phyloP scores from a whole-genome alignment of 148 eudicot genomes.

The Fagopyrum tataricum region DNA sequence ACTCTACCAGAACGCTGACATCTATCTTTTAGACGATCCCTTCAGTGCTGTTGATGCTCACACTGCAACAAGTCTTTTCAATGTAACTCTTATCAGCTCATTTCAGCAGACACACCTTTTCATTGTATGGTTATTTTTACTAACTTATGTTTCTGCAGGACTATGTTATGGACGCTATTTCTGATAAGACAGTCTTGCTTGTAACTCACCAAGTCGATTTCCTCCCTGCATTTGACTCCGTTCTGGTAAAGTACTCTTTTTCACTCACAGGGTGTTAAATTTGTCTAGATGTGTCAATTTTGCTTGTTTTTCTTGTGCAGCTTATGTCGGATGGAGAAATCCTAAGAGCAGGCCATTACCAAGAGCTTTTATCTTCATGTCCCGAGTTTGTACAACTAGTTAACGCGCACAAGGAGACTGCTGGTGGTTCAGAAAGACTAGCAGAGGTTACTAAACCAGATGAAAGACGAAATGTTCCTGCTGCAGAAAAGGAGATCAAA shows the following conservation, averaged over 20 bases:
- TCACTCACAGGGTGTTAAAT: background rate
- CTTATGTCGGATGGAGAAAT: constrained; percentile 84
- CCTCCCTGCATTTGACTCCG: constrained; percentile 75
- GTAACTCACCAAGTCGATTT: constrained; percentile 99
- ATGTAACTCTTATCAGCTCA: constrained; percentile 27
- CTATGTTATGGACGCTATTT: constrained; percentile 74
- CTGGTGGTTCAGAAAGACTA: constrained; percentile 61
- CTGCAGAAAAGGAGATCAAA: constrained; percentile 37
- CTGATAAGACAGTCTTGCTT: constrained; percentile 71
- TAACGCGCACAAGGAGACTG: constrained; percentile 87
- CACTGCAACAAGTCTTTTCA: constrained; percentile 79
- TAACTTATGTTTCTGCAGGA: constrained; percentile 43
- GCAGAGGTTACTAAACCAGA: constrained; percentile 29
- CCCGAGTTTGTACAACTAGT: constrained; percentile 66
- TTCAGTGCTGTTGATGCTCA: constrained; percentile 99
- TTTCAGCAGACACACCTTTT: background rate
- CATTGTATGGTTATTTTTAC: background rate
- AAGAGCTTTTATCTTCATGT: constrained; percentile 54
- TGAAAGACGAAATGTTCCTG: constrained; percentile 13
- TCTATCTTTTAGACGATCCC: constrained; percentile 90
- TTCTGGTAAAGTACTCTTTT: constrained; percentile 57
- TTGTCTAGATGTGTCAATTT: background rate
- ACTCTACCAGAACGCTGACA: constrained; percentile 72
- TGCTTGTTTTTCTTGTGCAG: constrained; percentile 27
- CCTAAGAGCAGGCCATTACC: constrained; percentile 51